Evolutionary conservation across 2,329 filamentous ascomycete species (phyloP), one percentile per base, ranked within the genome.

Genomic region (Aspergillus sp.): DNA sequence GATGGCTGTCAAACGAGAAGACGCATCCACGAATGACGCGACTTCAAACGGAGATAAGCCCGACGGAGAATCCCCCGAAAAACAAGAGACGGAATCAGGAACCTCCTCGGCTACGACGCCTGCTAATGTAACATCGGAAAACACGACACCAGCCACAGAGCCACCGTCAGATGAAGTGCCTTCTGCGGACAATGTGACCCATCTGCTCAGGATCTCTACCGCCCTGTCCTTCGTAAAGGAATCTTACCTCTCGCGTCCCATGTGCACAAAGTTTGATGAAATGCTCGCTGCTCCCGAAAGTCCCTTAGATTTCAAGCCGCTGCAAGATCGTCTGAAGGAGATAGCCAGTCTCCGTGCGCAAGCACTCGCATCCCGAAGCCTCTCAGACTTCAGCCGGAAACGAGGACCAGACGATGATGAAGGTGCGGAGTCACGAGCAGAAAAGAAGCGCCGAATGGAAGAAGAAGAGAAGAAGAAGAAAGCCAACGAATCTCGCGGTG

Each of bases 401-500:
- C 61, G 70, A 39, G 62, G 54, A 4, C 47, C 55, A 10, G 60
- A 70, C 10, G 69, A 73, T 33, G 70, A 74, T 26, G 70, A 72
- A 29, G 65, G 54, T 3, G 58, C 60, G 5, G 70, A 72, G 40
- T 61, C 63, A n/a, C 67, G 83, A 3, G 82, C 81, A 3, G 87
- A 90, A 64, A 95, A 93, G 79, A 90, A 86, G 71, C 75, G 85
- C 35, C 90, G 84, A 64, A 82, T 85, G 68, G 90, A 95, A 40
- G 91, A 95, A 49, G 90, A 95, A 46, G 90, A 95, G 46, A 86
- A 85, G 70, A 85, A 81, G 65, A 90, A 84, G 68, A 90, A 94
- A 70, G 81, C 79, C 3, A 74, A 73, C 26, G 79, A 88, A 68
- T 93, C 86, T 49, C 76, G 82, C 27, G 90, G 82, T 0, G 81